Evolutionary conservation across 106 monocot species (phyloP).

Genomic region (Allium cepa): DNA sequence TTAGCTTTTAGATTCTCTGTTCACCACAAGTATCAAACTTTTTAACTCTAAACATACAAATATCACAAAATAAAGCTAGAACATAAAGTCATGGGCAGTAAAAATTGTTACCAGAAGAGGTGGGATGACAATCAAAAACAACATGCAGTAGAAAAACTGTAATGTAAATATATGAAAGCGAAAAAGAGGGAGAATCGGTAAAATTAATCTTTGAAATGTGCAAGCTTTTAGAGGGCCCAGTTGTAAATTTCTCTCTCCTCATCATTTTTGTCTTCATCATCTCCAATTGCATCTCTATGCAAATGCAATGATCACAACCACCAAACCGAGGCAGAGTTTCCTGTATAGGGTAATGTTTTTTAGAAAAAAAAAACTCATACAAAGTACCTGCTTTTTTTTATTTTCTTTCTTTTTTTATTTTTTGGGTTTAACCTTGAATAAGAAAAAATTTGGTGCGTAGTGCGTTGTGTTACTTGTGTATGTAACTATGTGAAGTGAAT

Average conservation of each 20-base stretch:
- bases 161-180: neutral
- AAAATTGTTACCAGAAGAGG: neutral
- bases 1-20: neutral
- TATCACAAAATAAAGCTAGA: neutral
- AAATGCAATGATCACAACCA: slow-evolving; percentile 7
- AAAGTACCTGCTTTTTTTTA: neutral
- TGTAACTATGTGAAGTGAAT: no score
- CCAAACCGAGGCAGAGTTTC: slow-evolving; percentile 8
- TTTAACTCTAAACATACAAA: neutral
- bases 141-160: no score
- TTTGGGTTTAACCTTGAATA: neutral
- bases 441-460: neutral
- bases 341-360: neutral
- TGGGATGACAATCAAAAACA: slow-evolving; percentile 1
- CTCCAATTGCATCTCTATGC: slow-evolving; percentile 10
- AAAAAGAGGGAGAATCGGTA: neutral
- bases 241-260: neutral
- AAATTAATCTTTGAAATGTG: neutral
- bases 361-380: slow-evolving; percentile 1
- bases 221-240: slow-evolving; percentile 2
- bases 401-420: neutral
- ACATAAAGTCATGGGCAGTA: neutral
- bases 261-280: slow-evolving; percentile 4
- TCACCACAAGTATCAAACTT: neutral
- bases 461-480: neutral